phyloP scores from a whole-genome alignment of 2,329 filamentous ascomycete species.

The Atkinsonella texensis region DNA sequence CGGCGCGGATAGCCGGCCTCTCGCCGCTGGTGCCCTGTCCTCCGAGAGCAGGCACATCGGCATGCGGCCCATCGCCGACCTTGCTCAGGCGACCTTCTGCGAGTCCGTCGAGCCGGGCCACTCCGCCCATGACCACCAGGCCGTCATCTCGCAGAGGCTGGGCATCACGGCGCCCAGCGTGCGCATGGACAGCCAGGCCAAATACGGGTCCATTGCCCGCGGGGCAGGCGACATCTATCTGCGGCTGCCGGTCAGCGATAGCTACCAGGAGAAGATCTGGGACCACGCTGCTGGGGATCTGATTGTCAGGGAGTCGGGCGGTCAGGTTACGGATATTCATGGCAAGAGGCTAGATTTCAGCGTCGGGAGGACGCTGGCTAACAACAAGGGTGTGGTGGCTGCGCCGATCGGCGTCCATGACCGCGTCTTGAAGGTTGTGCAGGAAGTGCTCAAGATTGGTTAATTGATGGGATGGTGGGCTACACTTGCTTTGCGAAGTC shows the following conservation, averaged over 20 bases:
- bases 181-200: slow-evolving; percentile 94
- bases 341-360: slow-evolving; percentile 81
- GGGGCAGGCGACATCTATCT: slow-evolving; percentile 94
- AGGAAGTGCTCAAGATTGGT: slow-evolving; percentile 53
- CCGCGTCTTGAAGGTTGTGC: slow-evolving; percentile 69
- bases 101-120: slow-evolving; percentile 92
- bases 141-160: slow-evolving; percentile 64
- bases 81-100: slow-evolving; percentile 80
- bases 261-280: slow-evolving; percentile 99
- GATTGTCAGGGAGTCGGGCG: slow-evolving; percentile 88
- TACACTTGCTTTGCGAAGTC: too few relatives aligned
- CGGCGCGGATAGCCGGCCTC: slow-evolving; percentile 68
- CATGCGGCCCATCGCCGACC: slow-evolving; percentile 67
- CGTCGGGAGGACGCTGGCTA: slow-evolving; percentile 69
- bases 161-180: slow-evolving; percentile 85
- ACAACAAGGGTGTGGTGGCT: slow-evolving; percentile 90
- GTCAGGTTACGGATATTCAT: slow-evolving; percentile 77
- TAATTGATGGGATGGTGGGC: not conserved
- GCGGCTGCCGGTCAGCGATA: slow-evolving; percentile 69
- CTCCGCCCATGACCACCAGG: slow-evolving; percentile 80
- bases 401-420: slow-evolving; percentile 66
- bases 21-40: slow-evolving; percentile 41
- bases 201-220: slow-evolving; percentile 90
- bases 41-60: slow-evolving; percentile 47
- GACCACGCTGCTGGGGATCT: slow-evolving; percentile 93